These are phyloP conservation scores for Acorus gramineus DNA, from an alignment of 106 monocot species.

Conservation along the genomic window DNA sequence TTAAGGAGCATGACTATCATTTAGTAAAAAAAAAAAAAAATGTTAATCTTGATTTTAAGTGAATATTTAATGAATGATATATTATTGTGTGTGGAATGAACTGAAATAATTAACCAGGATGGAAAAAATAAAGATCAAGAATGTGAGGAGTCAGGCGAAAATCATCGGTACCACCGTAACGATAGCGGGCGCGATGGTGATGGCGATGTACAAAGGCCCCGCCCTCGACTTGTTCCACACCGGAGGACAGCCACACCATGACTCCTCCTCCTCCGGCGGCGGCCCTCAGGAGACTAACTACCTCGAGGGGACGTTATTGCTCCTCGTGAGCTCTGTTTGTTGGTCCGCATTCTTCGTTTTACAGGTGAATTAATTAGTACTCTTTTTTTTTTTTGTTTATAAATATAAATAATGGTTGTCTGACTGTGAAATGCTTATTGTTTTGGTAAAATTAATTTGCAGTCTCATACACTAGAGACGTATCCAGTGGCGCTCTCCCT, in stretches of 20 bases:
- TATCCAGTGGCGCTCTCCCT: slow-evolving; percentile 76
- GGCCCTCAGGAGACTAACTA: slow-evolving; percentile 21
- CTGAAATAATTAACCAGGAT: slow-evolving; percentile 13
- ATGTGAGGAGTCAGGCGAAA: slow-evolving; percentile 39
- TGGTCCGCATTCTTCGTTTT: slow-evolving; percentile 71
- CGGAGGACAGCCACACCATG: slow-evolving; percentile 9
- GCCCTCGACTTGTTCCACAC: slow-evolving; percentile 34
- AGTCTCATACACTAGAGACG: slow-evolving; percentile 52
- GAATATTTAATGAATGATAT: no score
- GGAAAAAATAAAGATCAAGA: slow-evolving; percentile 53
- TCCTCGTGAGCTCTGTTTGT: slow-evolving; percentile 36
- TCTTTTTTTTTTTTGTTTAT: neutral
- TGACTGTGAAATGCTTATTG: no score
- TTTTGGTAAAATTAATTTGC: neutral
- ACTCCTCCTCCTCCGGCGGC: neutral
- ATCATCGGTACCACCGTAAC: slow-evolving; percentile 41
- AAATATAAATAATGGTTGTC: neutral
- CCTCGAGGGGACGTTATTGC: slow-evolving; percentile 41
- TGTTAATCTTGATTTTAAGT: no score
- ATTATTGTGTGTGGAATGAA: no score
- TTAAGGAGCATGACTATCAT: no score
- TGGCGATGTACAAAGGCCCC: slow-evolving; percentile 67
- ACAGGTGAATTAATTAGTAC: slow-evolving; percentile 28
- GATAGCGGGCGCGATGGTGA: slow-evolving; percentile 41
- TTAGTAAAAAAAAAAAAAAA: no score